Conservation (phyloP, 1,284 basidiomycete genomes). For the Sporisorium sorghi region DNA sequence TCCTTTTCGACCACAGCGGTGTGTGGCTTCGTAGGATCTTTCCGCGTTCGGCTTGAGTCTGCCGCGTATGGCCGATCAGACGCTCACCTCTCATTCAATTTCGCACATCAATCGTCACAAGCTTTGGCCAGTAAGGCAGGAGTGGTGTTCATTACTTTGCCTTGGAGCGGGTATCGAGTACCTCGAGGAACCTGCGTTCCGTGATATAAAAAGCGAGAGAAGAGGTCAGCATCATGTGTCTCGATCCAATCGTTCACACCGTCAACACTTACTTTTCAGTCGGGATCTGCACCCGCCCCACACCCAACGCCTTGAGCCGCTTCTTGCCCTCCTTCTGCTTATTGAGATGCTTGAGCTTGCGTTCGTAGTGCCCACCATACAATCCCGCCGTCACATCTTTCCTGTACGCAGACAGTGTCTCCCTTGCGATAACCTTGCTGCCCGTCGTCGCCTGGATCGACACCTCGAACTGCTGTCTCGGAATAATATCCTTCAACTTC, state of each 20-base stretch:
- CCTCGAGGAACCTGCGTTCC: conserved; percentile 31
- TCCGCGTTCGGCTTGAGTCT: not conserved
- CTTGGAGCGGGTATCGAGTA: conserved; percentile 42
- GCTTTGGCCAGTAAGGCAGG: not conserved
- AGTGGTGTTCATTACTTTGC: conserved; percentile 19
- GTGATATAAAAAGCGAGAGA: not conserved
- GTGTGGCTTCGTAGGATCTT: conserved; percentile 1
- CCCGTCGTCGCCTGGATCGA: conserved; percentile 75
- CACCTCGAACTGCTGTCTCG: conserved; percentile 91
- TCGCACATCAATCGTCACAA: not conserved
- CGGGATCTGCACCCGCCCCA: conserved; percentile 64
- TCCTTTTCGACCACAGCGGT: too few species aligned
- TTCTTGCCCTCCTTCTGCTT: conserved; percentile 68
- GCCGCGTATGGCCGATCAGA: not conserved
- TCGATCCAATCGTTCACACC: not conserved
- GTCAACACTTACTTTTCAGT: conserved; percentile 46
- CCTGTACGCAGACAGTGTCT: conserved; percentile 72
- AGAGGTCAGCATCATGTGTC: not conserved
- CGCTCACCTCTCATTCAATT: not conserved
- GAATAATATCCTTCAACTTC: conserved; percentile 72
- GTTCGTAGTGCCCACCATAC: conserved; percentile 79
- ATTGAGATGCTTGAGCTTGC: conserved; percentile 63
- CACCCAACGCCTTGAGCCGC: conserved; percentile 59
- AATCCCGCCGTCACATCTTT: conserved; percentile 93
- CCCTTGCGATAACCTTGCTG: conserved; percentile 86